These are phyloP conservation scores for Rachicladosporium sp. DNA, from an alignment of 2,329 filamentous ascomycete genomes.

Conservation along the genomic window DNA sequence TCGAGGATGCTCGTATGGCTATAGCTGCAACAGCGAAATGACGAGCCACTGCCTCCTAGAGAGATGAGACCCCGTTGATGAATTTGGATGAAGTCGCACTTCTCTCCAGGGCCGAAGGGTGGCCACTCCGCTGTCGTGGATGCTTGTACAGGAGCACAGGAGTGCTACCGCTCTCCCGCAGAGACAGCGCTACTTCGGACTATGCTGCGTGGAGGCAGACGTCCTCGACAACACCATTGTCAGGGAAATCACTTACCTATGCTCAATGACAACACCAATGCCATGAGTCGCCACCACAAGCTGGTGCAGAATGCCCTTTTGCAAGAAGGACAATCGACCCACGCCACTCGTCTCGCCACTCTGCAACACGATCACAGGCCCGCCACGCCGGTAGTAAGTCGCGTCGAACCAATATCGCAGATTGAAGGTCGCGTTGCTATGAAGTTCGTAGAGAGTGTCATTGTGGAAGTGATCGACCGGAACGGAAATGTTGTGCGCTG, in stretches of 20 bases:
- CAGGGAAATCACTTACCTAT: conserved; percentile 24
- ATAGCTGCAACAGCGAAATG: too few relatives aligned
- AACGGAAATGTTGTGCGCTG: conserved; percentile 40
- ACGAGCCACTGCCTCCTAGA: too few relatives aligned
- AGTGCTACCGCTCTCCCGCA: too few relatives aligned
- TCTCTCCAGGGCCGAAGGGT: too few relatives aligned
- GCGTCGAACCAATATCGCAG: conserved; percentile 78
- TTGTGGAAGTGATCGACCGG: conserved; percentile 76
- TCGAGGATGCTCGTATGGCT: too few relatives aligned
- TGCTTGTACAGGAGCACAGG: too few relatives aligned
- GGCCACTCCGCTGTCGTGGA: too few relatives aligned
- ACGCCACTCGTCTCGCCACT: conserved; percentile 56
- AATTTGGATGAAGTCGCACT: too few relatives aligned
- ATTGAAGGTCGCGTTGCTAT: conserved; percentile 54
- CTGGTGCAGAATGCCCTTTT: conserved; percentile 65
- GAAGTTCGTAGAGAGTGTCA: conserved; percentile 63
- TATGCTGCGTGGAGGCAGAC: too few relatives aligned
- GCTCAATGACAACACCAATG: conserved; percentile 70
- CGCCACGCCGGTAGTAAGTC: conserved; percentile 60
- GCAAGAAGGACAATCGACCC: conserved; percentile 55
- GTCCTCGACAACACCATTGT: conserved; percentile 1
- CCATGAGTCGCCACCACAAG: conserved; percentile 60
- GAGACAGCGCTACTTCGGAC: too few relatives aligned
- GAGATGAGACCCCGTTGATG: too few relatives aligned
- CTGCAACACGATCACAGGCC: conserved; percentile 67